Evolutionary conservation across 108 stramenopile genomes (phyloP).

Genomic region (Ochromonas danica): DNA sequence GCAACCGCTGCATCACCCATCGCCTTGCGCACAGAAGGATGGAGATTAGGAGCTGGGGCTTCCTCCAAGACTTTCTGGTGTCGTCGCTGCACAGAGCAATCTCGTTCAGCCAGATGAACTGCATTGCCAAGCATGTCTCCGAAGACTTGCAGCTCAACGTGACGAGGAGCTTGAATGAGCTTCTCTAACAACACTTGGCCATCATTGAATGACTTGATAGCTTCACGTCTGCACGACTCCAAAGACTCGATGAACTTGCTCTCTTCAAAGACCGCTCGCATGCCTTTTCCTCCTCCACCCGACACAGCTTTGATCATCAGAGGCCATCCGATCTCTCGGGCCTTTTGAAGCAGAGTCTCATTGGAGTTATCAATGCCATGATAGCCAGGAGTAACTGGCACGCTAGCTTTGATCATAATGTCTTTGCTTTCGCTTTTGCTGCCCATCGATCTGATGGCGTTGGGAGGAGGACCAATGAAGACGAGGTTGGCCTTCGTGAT

Average conservation of each 20-base stretch:
- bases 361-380: slow-evolving; percentile 62
- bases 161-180: slow-evolving; percentile 62
- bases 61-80: slow-evolving; percentile 97
- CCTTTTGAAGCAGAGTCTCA: slow-evolving; percentile 51
- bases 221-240: slow-evolving; percentile 69
- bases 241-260: slow-evolving; percentile 61
- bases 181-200: slow-evolving; percentile 75
- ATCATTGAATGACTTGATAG: slow-evolving; percentile 74
- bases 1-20: slow-evolving; percentile 79
- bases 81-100: slow-evolving; percentile 88
- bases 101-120: slow-evolving; percentile 87
- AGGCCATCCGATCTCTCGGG: slow-evolving; percentile 65
- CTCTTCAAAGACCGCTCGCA: slow-evolving; percentile 68
- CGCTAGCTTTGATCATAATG: slow-evolving; percentile 64
- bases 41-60: slow-evolving; percentile 82
- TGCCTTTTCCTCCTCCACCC: slow-evolving; percentile 92
- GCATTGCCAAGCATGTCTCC: slow-evolving; percentile 86
- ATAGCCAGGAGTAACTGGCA: slow-evolving; percentile 65
- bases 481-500: slow-evolving; percentile 32
- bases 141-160: slow-evolving; percentile 92
- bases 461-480: slow-evolving; percentile 81
- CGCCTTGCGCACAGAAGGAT: slow-evolving; percentile 61
- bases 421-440: slow-evolving; percentile 63
- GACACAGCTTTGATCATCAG: slow-evolving; percentile 89
- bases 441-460: slow-evolving; percentile 75